Conservation (phyloP, 2,329 filamentous ascomycete genomes). For the Blumeriella jaapii region DNA sequence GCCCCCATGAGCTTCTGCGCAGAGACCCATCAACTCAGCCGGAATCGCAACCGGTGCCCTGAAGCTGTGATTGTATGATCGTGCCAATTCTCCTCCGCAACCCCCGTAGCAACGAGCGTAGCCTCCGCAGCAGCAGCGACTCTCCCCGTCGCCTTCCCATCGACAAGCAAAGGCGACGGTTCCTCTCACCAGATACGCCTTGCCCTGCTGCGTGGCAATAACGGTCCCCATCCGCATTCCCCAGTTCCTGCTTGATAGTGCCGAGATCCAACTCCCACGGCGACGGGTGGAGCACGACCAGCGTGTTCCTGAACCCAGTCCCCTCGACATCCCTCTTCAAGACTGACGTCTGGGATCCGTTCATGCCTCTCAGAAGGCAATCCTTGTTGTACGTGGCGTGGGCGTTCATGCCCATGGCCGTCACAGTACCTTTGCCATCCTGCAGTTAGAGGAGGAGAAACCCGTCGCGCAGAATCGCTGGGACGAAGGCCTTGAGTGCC, state of each 20-base stretch:
- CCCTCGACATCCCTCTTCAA: slow-evolving; percentile 3
- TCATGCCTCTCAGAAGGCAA: slow-evolving; percentile 9
- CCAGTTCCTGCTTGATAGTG: slow-evolving; percentile 7
- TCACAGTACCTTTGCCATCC: slow-evolving; percentile 9
- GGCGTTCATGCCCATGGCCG: slow-evolving; percentile 1
- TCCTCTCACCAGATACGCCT: slow-evolving; percentile 7
- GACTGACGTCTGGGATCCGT: slow-evolving; percentile 8
- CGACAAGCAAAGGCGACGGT: slow-evolving; percentile 2
- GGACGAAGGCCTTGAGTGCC: slow-evolving; percentile 9
- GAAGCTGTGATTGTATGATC: neutral
- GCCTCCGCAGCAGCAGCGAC: neutral
- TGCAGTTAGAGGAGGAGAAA: slow-evolving; percentile 5
- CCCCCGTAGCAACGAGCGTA: neutral
- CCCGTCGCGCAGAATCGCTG: slow-evolving; percentile 7
- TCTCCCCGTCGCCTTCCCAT: slow-evolving; percentile 5
- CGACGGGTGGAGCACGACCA: slow-evolving; percentile 5
- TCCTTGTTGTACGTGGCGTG: slow-evolving; percentile 9
- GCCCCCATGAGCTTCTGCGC: neutral
- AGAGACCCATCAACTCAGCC: neutral
- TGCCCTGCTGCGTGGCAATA: slow-evolving; percentile 9
- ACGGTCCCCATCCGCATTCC: slow-evolving; percentile 5
- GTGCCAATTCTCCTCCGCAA: neutral
- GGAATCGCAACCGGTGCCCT: neutral
- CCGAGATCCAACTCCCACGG: slow-evolving; percentile 12
- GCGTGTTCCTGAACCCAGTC: slow-evolving; percentile 7